Evolutionary conservation across 106 monocot species (phyloP).

Genomic region (Apostasia shenzhenica): DNA sequence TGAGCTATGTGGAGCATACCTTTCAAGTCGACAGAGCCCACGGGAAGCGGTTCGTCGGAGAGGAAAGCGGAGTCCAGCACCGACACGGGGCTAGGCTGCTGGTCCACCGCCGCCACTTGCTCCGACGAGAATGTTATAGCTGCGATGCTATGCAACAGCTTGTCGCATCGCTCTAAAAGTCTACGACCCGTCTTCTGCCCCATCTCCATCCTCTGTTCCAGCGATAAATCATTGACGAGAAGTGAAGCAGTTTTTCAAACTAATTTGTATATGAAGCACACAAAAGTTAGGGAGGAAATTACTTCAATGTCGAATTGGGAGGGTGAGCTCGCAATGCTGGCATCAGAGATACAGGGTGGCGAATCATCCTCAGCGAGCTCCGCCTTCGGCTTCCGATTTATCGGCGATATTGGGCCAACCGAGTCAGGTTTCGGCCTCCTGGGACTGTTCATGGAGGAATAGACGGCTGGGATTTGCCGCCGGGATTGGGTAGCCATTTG

Average conservation of each 20-base stretch:
- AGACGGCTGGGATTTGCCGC: conserved; percentile 15
- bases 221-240: too few species aligned
- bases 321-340: conserved; percentile 34
- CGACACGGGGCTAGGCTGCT: conserved; percentile 93
- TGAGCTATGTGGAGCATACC: conserved; percentile 14
- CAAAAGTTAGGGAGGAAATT: background rate
- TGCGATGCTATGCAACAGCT: conserved; percentile 73
- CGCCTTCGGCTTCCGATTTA: conserved; percentile 14
- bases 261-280: background rate
- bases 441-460: conserved; percentile 30
- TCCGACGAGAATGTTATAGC: conserved; percentile 48
- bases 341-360: conserved; percentile 25
- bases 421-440: background rate
- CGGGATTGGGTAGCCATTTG: conserved; percentile 8
- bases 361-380: conserved; percentile 35
- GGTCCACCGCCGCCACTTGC: conserved; percentile 28
- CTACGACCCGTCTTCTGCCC: conserved; percentile 37
- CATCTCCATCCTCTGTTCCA: conserved; percentile 28
- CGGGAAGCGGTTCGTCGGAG: conserved; percentile 25
- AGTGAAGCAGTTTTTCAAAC: background rate
- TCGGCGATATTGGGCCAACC: conserved; percentile 15
- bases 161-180: conserved; percentile 77
- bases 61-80: conserved; percentile 73
- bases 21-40: conserved; percentile 48
- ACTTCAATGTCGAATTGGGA: conserved; percentile 65